Percentiles rank a stretch among this genome's conserved stretches.
Conservation (phyloP, 176 grass and related monocot genomes). For the Puya raimondii region DNA sequence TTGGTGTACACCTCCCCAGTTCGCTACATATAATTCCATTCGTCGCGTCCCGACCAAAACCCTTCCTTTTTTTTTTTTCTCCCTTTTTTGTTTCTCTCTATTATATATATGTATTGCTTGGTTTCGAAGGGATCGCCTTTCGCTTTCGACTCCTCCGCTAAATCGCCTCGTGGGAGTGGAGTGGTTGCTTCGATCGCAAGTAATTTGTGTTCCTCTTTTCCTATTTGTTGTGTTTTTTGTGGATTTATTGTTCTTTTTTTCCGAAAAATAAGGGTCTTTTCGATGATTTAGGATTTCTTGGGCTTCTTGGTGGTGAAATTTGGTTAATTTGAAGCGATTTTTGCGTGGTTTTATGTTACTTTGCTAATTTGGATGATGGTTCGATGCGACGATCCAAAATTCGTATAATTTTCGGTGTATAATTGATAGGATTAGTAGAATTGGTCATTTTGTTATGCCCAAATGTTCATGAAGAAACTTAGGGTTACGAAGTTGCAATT, state of each 20-base stretch:
- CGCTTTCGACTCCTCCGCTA: background rate
- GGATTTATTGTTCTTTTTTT: background rate
- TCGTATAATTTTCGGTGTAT: too few species aligned
- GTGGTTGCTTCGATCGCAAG: background rate
- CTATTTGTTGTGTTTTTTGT: background rate
- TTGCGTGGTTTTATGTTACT: background rate
- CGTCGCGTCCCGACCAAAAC: constrained; percentile 1
- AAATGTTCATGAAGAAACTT: too few species aligned
- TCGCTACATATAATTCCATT: background rate
- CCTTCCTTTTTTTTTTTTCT: background rate
- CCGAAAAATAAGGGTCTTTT: background rate
- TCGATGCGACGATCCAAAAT: too few species aligned
- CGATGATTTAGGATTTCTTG: too few species aligned
- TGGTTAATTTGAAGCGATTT: too few species aligned
- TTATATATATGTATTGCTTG: too few species aligned
- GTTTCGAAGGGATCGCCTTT: background rate
- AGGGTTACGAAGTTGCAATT: too few species aligned
- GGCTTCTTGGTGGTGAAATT: too few species aligned
- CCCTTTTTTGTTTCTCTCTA: too few species aligned
- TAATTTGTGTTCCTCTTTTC: background rate
- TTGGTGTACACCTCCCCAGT: background rate
- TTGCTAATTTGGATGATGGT: too few species aligned
- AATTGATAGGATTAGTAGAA: too few species aligned
- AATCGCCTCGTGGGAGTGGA: background rate
- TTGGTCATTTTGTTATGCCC: too few species aligned